Conservation (phyloP, 75 land plant species). For the Sequoia sempervirens region DNA sequence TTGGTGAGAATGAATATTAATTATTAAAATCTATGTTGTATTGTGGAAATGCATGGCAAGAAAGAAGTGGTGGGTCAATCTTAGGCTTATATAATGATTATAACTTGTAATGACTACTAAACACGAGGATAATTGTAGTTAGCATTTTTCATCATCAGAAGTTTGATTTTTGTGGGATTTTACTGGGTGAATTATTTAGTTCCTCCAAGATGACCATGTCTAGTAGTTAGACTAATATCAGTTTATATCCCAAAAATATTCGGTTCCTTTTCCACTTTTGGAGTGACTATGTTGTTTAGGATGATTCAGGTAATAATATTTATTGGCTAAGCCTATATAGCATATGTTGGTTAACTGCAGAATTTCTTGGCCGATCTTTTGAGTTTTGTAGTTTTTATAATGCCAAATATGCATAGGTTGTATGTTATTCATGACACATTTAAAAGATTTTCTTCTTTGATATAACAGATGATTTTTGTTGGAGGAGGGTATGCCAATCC, state of each 20-base stretch:
- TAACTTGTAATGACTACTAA: neutral
- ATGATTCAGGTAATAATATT: neutral
- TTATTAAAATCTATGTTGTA: too few relatives aligned
- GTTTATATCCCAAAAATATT: too few relatives aligned
- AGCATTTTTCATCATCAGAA: neutral
- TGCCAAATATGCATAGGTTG: neutral
- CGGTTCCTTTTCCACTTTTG: too few relatives aligned
- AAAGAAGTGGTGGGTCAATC: too few relatives aligned
- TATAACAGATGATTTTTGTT: slow-evolving; percentile 1
- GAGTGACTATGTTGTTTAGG: neutral
- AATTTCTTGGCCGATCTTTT: neutral
- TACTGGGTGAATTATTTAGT: too few relatives aligned
- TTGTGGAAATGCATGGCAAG: too few relatives aligned
- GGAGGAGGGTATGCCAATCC: neutral
- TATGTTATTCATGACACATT: neutral
- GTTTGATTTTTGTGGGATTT: too few relatives aligned
- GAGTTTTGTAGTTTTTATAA: neutral
- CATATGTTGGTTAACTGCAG: neutral
- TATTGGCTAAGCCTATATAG: neutral
- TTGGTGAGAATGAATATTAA: too few relatives aligned
- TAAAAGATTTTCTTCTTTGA: neutral
- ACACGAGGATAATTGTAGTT: too few relatives aligned
- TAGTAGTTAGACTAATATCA: too few relatives aligned
- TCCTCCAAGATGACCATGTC: too few relatives aligned
- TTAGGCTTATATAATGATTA: too few relatives aligned